Evolutionary conservation across 148 eudicot species (phyloP).

Genomic region (Gaultheria prostrata): DNA sequence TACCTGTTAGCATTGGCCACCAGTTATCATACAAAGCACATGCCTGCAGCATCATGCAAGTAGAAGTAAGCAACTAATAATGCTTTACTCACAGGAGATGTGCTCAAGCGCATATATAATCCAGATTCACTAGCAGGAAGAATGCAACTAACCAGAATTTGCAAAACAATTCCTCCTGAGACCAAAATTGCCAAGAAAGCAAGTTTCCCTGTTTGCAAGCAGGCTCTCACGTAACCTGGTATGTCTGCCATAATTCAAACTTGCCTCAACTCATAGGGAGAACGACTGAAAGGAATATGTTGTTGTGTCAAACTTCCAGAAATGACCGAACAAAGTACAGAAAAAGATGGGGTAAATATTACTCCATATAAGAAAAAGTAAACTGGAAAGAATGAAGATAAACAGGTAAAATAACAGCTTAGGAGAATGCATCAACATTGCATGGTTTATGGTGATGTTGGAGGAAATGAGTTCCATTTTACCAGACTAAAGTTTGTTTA

Average conservation of each 20-base stretch:
- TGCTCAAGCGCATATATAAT: neutral
- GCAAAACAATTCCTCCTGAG: conserved; percentile 69
- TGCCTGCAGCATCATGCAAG: conserved; percentile 54
- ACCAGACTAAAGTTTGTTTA: neutral
- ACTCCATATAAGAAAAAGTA: neutral
- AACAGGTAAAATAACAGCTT: neutral
- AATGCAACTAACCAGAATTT: conserved; percentile 59
- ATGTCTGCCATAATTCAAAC: conserved; percentile 54
- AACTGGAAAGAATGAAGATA: neutral
- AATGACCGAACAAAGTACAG: neutral
- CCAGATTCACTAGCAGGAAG: conserved; percentile 4
- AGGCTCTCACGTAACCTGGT: conserved; percentile 57
- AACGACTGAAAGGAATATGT: conserved; percentile 9
- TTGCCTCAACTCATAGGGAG: conserved; percentile 32
- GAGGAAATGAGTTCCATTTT: neutral
- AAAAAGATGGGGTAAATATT: too few species aligned
- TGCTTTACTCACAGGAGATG: neutral
- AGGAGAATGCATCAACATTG: neutral
- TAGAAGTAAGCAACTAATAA: conserved; percentile 3
- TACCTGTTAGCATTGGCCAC: conserved; percentile 99
- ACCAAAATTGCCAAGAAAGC: conserved; percentile 75
- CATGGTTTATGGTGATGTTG: neutral
- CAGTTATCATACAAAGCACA: conserved; percentile 93
- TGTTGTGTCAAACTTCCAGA: neutral
- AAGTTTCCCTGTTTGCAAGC: conserved; percentile 78